A percentile compares a stretch with the other conserved stretches of the same genome.
Conservation (phyloP, 305 asterid species). For the Coffea humblotiana region DNA sequence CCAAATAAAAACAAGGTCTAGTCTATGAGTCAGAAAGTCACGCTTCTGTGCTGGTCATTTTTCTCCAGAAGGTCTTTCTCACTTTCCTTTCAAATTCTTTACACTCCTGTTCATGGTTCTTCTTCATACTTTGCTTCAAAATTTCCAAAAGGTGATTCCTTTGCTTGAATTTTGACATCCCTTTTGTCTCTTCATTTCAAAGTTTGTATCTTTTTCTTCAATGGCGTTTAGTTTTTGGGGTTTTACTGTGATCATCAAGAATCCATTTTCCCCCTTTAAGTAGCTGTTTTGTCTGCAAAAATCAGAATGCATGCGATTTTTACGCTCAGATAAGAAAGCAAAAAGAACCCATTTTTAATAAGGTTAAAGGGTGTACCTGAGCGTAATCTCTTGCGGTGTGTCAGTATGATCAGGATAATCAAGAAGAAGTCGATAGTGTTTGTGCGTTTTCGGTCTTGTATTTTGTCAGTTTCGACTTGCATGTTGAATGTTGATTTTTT, state of each 20-base stretch:
- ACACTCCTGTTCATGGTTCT: neutral
- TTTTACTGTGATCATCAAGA: neutral
- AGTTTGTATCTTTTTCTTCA: neutral
- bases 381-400: neutral
- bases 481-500: neutral
- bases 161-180: neutral
- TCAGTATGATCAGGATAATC: neutral
- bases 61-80: neutral
- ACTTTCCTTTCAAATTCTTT: neutral
- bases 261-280: neutral
- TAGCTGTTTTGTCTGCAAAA: neutral
- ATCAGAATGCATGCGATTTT: constrained; percentile 2
- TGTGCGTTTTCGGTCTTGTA: neutral
- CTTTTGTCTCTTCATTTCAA: neutral
- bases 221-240: neutral
- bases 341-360: constrained; percentile 1
- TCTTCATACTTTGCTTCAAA: neutral
- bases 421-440: neutral
- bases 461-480: neutral
- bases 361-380: neutral
- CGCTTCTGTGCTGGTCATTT: neutral
- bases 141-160: neutral
- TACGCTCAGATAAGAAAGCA: neutral
- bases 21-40: neutral
- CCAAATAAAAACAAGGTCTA: neutral